phyloP scores from a whole-genome alignment of 176 grass and related monocot species.

The Poa pratensis region DNA sequence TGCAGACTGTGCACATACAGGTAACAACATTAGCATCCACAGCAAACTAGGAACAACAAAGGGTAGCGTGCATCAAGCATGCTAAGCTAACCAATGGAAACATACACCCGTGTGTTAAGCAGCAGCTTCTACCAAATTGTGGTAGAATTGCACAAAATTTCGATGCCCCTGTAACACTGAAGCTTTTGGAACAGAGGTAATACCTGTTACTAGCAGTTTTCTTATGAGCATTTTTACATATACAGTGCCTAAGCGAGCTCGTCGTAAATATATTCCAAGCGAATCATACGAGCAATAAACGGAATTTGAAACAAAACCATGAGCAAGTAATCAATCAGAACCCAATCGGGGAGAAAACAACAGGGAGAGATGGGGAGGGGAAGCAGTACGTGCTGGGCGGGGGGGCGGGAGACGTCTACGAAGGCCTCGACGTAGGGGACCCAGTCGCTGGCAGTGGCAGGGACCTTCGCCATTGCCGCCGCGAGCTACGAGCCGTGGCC shows the following conservation, averaged over 20 bases:
- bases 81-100: constrained; percentile 10
- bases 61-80: not conserved
- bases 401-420: constrained; percentile 57
- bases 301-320: constrained; percentile 5
- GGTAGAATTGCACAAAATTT: not conserved
- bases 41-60: not conserved
- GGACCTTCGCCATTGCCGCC: constrained; percentile 53
- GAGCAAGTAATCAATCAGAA: not conserved
- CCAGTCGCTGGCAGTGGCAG: constrained; percentile 54
- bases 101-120: not conserved
- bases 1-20: constrained; percentile 53
- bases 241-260: not conserved
- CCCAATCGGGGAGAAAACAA: not conserved
- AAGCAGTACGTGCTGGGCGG: constrained; percentile 53
- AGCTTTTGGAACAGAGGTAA: not conserved
- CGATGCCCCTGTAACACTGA: too few relatives aligned
- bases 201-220: not conserved
- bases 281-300: not conserved
- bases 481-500: not conserved
- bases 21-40: constrained; percentile 31
- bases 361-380: constrained; percentile 4
- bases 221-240: not conserved
- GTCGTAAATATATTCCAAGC: not conserved
- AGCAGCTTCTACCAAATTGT: not conserved
- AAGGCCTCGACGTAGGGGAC: constrained; percentile 68